phyloP scores from a whole-genome alignment of 148 eudicot species.

The Fagopyrum esculentum region DNA sequence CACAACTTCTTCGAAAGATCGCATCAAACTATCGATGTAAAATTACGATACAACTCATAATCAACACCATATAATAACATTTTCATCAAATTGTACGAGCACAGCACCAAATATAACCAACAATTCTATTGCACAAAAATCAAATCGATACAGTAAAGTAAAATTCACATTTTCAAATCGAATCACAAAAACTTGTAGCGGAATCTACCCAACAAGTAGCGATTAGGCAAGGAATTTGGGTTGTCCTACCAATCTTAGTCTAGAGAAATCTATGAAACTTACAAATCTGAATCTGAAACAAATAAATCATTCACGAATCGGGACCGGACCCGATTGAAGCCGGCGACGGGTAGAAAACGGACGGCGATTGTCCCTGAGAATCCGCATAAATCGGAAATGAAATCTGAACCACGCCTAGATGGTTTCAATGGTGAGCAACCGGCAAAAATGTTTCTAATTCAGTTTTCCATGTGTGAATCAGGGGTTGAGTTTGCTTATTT shows the following conservation, averaged over 20 bases:
- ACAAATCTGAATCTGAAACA: neutral
- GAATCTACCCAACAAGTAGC: neutral
- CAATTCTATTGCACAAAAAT: neutral
- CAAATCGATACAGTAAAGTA: neutral
- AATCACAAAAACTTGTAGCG: neutral
- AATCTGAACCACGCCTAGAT: slow-evolving; percentile 8
- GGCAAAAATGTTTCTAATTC: slow-evolving; percentile 2
- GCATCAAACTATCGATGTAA: neutral
- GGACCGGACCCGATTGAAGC: neutral
- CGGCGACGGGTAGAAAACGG: neutral
- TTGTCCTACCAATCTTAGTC: neutral
- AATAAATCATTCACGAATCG: slow-evolving; percentile 4
- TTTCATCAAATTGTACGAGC: neutral
- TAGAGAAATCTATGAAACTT: neutral
- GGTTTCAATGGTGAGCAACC: slow-evolving; percentile 4
- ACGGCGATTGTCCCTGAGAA: neutral
- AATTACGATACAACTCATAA: neutral
- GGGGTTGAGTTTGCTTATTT: neutral
- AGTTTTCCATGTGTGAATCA: neutral
- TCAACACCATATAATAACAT: too few relatives aligned
- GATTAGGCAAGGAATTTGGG: neutral
- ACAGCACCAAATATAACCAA: neutral
- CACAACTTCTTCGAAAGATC: neutral
- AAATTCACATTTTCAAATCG: neutral
- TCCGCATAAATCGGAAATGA: neutral